phyloP scores from a whole-genome alignment of 2,329 filamentous ascomycete genomes.

The Tympanopsis confertula region DNA sequence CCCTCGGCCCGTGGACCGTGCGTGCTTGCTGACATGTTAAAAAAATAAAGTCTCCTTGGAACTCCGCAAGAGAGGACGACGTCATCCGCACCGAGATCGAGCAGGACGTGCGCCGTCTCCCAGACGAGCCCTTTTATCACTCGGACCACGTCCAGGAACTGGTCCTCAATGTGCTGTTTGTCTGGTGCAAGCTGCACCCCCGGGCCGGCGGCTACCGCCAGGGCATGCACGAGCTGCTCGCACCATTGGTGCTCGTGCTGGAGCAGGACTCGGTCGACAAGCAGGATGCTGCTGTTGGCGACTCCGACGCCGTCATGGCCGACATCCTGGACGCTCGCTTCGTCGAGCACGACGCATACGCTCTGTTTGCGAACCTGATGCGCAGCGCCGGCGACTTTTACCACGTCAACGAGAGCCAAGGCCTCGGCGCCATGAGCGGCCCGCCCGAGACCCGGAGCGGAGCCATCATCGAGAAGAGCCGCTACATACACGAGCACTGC shows the following conservation, averaged over 20 bases:
- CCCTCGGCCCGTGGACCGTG: neutral
- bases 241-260: slow-evolving; percentile 76
- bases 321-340: slow-evolving; percentile 61
- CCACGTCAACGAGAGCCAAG: slow-evolving; percentile 45
- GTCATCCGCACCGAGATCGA: slow-evolving; percentile 74
- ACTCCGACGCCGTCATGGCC: slow-evolving; percentile 40
- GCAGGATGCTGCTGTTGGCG: slow-evolving; percentile 14
- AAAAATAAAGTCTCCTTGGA: slow-evolving; percentile 70
- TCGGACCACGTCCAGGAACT: slow-evolving; percentile 66
- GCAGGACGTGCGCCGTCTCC: slow-evolving; percentile 88
- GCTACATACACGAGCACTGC: slow-evolving; percentile 74
- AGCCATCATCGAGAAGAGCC: slow-evolving; percentile 72
- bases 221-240: slow-evolving; percentile 94
- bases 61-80: slow-evolving; percentile 75
- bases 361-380: slow-evolving; percentile 79
- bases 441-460: slow-evolving; percentile 20
- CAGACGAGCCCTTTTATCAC: slow-evolving; percentile 84
- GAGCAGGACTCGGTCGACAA: slow-evolving; percentile 67
- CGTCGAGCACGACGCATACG: slow-evolving; percentile 84
- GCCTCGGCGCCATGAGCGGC: slow-evolving; percentile 11
- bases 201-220: slow-evolving; percentile 84
- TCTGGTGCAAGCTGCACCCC: slow-evolving; percentile 88
- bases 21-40: slow-evolving; percentile 4
- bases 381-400: slow-evolving; percentile 78
- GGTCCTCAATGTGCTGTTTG: slow-evolving; percentile 80